Evolutionary conservation across 129 eudicot species (phyloP), one percentile per base, ranked within the genome.

Genomic region (Flaveria linearis): DNA sequence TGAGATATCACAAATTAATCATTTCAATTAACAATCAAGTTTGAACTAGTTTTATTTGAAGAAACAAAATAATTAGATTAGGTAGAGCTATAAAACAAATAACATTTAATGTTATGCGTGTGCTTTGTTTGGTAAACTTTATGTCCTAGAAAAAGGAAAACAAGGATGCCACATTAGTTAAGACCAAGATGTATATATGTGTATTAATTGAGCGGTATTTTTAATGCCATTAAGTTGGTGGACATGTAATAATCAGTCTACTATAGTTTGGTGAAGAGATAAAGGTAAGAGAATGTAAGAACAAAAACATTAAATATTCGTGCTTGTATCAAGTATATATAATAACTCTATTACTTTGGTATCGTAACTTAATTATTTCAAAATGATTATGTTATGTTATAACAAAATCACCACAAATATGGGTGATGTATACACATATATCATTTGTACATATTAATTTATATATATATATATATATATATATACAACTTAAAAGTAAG

Each of bases 171-270:
- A 42, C 52, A 42, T 68, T 33, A 42, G 15, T 62, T 62, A 63
- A 63, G 46, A 60, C 16, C 22, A 60, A 60, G 67, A 60, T 62
- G 51, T 41, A n/a, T 18, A 28, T 14, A 0, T 63, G 58, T 79
- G 56, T 52, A 63, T 72, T 39, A 55, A 14, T 10, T 65, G 42
- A 41, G 60, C 23, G 51, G 53, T 41, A 52, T 58, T 28, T 57
- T 28, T 53, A 8, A 42, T 16, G 69, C 33, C 75, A 55, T 39
- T 73, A 57, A 68, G 45, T 66, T 15, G 28, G 9, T 55, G 33
- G 53, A 53, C 83, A 41, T 52, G 74, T 68, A 70, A 58, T 60
- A 42, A 39, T 62, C 66, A 50, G 72, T 71, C 41, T 20, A 53
- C 57, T 47, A 36, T 36, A 52, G 41, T 69, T 69, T 56, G 76